Conservation (phyloP, 1,284 basidiomycete genomes). For the Erythrobasidium hasegawianum region DNA sequence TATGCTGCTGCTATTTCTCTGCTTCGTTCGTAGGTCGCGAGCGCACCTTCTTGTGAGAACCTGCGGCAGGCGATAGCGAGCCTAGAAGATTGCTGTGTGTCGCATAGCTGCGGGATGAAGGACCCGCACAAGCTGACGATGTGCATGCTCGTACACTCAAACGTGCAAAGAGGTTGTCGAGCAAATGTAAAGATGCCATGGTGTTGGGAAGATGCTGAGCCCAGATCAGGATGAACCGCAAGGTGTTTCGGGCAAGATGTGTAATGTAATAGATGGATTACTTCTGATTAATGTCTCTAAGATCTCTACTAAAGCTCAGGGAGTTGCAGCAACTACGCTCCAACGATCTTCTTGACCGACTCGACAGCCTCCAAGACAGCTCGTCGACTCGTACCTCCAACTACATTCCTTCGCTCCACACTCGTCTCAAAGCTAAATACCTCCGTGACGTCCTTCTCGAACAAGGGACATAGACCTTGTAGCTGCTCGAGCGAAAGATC, state of each 20-base stretch:
- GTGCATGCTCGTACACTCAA: conserved; percentile 7
- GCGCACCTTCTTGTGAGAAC: conserved; percentile 30
- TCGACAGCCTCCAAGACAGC: conserved; percentile 80
- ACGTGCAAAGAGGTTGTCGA: conserved; percentile 21
- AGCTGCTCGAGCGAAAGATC: conserved; percentile 76
- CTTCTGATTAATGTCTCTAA: no score
- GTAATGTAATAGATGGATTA: no score
- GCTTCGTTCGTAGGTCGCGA: no score
- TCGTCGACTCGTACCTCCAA: conserved; percentile 80
- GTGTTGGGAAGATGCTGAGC: background rate
- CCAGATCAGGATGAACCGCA: no score
- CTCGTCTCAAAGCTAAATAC: conserved; percentile 92
- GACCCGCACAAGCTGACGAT: background rate
- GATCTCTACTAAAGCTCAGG: no score
- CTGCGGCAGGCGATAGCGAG: conserved; percentile 5
- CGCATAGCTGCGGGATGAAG: conserved; percentile 7
- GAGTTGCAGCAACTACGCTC: no score
- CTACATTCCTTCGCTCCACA: conserved; percentile 88
- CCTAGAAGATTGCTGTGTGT: conserved; percentile 31
- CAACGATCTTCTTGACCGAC: conserved; percentile 35
- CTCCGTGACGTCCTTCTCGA: conserved; percentile 69
- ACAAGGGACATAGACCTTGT: conserved; percentile 68
- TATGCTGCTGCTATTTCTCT: no score
- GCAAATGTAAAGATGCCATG: conserved; percentile 18
- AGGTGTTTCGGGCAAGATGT: no score